A percentile compares a stretch with the other conserved stretches of the same genome.
Conservation (phyloP, 228 moss, liverwort and hornwort species). For the Sphagnum magellanicum region DNA sequence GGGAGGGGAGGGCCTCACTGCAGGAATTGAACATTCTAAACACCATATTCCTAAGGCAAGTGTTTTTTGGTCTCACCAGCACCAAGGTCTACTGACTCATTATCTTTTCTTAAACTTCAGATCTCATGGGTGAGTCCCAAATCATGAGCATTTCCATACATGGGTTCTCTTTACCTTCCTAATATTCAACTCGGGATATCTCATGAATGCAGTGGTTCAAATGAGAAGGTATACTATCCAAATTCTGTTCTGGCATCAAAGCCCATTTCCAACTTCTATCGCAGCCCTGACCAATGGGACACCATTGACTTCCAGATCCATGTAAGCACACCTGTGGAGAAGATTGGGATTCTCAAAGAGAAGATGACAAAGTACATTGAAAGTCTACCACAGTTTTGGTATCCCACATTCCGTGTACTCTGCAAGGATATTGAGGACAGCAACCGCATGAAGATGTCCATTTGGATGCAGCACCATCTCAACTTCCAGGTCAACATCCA, state of each 20-base stretch:
- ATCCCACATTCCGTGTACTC: constrained; percentile 87
- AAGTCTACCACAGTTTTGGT: constrained; percentile 94
- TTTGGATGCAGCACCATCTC: constrained; percentile 97
- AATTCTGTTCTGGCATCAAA: constrained; percentile 91
- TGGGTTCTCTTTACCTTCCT: no score
- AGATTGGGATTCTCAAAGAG: constrained; percentile 75
- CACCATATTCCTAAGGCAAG: no score
- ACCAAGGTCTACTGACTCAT: no score
- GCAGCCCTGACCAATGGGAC: constrained; percentile 98
- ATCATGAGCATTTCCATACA: no score
- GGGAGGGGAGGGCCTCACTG: no score
- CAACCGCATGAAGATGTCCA: constrained; percentile 94
- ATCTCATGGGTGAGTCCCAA: no score
- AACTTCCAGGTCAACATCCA: constrained; percentile 70
- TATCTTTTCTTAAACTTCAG: no score
- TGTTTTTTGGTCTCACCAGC: no score
- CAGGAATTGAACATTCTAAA: no score
- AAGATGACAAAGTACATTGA: constrained; percentile 86
- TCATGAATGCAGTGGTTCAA: constrained; percentile 71
- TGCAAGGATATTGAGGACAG: constrained; percentile 99
- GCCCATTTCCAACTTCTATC: constrained; percentile 85
- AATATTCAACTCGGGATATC: no score
- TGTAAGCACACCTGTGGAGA: constrained; percentile 71
- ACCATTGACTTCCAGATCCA: constrained; percentile 98
- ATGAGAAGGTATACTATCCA: constrained; percentile 96